Percentiles rank a stretch among this genome's conserved stretches.
These are phyloP conservation scores for Gynostemma pentaphyllum DNA, from an alignment of 306 rosid species.

Conservation along the genomic window DNA sequence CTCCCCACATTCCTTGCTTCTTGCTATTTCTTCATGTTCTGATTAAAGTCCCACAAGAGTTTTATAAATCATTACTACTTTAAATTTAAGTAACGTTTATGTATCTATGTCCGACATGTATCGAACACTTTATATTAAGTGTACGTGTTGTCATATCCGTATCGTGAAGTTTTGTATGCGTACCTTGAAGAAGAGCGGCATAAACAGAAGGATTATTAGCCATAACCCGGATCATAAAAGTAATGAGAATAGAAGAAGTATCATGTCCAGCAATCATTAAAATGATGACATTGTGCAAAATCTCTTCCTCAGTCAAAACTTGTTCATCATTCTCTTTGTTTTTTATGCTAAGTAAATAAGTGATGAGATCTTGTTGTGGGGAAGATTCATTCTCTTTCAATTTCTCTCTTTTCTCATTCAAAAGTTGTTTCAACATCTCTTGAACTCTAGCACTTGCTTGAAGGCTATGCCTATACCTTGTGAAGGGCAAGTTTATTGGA, in stretches of 20 bases:
- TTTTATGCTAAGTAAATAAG: constrained; percentile 39
- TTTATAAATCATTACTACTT: too few species aligned
- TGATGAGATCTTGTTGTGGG: constrained; percentile 44
- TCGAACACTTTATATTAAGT: too few species aligned
- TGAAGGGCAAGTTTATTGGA: constrained; percentile 60
- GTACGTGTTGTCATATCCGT: too few species aligned
- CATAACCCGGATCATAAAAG: constrained; percentile 40
- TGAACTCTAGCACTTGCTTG: constrained; percentile 41
- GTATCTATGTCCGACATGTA: too few species aligned
- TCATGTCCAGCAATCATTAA: constrained; percentile 74
- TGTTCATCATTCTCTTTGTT: constrained; percentile 23
- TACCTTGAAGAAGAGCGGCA: constrained; percentile 63
- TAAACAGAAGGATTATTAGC: constrained; percentile 38
- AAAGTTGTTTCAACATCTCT: constrained; percentile 29
- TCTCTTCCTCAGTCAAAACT: constrained; percentile 43
- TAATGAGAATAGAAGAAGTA: constrained; percentile 46
- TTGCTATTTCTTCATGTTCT: constrained; percentile 66
- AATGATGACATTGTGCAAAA: constrained; percentile 41
- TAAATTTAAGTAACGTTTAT: too few species aligned
- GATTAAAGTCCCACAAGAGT: constrained; percentile 15
- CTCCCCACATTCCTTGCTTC: constrained; percentile 39
- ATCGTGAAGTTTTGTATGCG: neutral
- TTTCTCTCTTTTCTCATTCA: constrained; percentile 30
- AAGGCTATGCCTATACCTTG: constrained; percentile 49
- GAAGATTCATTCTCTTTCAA: constrained; percentile 22